Evolutionary conservation across 148 eudicot genomes (phyloP), one percentile per base, ranked within the genome.

Genomic region (Bassia scoparia): DNA sequence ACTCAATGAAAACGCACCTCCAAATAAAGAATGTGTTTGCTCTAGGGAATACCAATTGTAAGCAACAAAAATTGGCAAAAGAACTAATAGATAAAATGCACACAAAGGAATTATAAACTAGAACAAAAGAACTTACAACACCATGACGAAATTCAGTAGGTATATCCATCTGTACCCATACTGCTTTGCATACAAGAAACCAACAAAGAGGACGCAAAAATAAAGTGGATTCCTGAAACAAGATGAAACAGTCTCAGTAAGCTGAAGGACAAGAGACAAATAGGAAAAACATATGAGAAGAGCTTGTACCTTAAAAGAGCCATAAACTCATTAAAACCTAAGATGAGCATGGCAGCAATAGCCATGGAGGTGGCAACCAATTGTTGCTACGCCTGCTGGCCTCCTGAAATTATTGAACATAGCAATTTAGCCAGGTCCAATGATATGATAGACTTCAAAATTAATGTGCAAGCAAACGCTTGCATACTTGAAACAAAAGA

Each of bases 321-420:
- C 99, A 95, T 96, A 69, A 96, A 92, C 82, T 96, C 99, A 70
- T 96, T 96, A 75, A 96, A 96, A 33, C 99, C 99, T 46, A 96
- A 79, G 76, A 96, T 69, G 63, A 89, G 46, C 79, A 96, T 66
- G 52, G 97, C 99, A 68, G 83, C 85, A 61, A 96, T 90, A 27
- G 99, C 99, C 99, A 96, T 80, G 99, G 97, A 81, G 99, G 99
- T 71, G 99, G 99, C 83, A 96, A 63, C 97, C 97, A 92, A 80
- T 89, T 96, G 88, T 89, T 96, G 80, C 71, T 84, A 56, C 97
- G 88, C 84, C 75, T 90, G 86, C 90, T 96, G 58, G 99, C 99
- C 79, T 92, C 99, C 99, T 96, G 87, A 67, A 18, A 83, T n/a
- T 77, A 50, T 66, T 10, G n/a, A 62, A 75, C 21, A 77, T 3